Evolutionary conservation across 108 stramenopile genomes (phyloP).

Genomic region (Stephanodiscus minutulus): DNA sequence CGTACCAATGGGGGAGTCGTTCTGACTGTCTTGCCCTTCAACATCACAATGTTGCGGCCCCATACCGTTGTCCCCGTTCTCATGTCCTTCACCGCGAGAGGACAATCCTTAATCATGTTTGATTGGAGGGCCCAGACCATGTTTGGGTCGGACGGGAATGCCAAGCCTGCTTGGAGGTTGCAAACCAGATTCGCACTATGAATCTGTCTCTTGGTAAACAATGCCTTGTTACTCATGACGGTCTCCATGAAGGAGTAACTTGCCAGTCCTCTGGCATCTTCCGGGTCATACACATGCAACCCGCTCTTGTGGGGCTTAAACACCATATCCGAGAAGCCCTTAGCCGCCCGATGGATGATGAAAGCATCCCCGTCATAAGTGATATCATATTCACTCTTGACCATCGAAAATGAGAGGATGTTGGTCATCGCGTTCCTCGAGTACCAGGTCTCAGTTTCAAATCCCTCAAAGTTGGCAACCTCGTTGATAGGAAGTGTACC

Average conservation of each 20-base stretch:
- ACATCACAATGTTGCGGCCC: slow-evolving; percentile 12
- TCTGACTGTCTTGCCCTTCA: slow-evolving; percentile 20
- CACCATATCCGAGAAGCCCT: not conserved
- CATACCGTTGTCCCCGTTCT: slow-evolving; percentile 1
- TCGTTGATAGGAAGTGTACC: no score
- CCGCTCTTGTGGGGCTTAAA: not conserved
- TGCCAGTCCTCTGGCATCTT: no score
- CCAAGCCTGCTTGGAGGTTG: not conserved
- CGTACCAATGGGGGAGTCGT: no score
- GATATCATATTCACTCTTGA: not conserved
- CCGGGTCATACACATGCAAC: not conserved
- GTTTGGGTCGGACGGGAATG: not conserved
- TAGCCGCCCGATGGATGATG: not conserved
- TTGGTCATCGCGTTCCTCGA: not conserved
- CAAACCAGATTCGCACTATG: not conserved
- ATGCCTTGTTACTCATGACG: not conserved
- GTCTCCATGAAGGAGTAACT: not conserved
- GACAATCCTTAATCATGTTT: slow-evolving; percentile 16
- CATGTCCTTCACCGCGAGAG: slow-evolving; percentile 11
- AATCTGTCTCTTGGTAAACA: not conserved
- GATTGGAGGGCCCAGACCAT: slow-evolving; percentile 7
- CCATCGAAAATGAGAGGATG: not conserved
- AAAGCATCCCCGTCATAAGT: not conserved
- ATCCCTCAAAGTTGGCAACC: no score
- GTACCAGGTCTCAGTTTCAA: no score